Evolutionary conservation across 805 yeast species (phyloP), one percentile per base, ranked within the genome.

Genomic region (Limtongozyma cylindracea): DNA sequence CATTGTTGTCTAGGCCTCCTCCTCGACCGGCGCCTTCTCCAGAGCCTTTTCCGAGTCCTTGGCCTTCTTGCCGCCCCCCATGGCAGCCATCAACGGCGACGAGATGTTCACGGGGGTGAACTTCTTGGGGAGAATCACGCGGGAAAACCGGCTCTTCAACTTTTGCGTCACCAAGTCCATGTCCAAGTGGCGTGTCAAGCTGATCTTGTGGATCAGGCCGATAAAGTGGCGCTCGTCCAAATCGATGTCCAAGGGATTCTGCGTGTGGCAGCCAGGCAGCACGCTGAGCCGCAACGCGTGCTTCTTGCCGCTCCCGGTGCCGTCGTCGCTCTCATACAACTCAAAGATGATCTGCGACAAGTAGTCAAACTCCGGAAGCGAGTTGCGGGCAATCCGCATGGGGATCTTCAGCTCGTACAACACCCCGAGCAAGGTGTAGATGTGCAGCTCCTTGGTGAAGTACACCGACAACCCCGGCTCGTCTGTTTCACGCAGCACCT

Each of bases 241-340:
- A 43, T 84, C 94, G 20, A 91, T 92, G 46, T 88, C 99, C 30
- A 88, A 56, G 13, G 99, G 98, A 43, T 84, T 93, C 37, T 80
- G 92, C 0, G 96, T 82, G 46, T 88, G 95, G 45, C 98, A 88
- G 11, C 99, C 99, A 1, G 98, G 96, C 4, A 94, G 74, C 33
- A 88, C 56, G n/a, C 84, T 71, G 28, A 88, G 56, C 36, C 96
- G 60, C 25, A 88, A 72, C 4, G 94, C 72, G 41, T 84, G 93
- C 35, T 74, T 71, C 44, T 77, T 76, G 23, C 64, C 67, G 6
- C 71, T 69, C 7, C 60, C 53, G 9, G 31, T 35, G 17, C 61
- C 56, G 30, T 74, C 88, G 15, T 65, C 66, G 19, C 67, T 60
- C 43, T 88, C 96, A 43, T 80, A 88, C 13, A 88, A 48, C 43